Evolutionary conservation across 2,329 filamentous ascomycete genomes (phyloP), one percentile per base, ranked within the genome.

Genomic region (Cytospora piceicola): DNA sequence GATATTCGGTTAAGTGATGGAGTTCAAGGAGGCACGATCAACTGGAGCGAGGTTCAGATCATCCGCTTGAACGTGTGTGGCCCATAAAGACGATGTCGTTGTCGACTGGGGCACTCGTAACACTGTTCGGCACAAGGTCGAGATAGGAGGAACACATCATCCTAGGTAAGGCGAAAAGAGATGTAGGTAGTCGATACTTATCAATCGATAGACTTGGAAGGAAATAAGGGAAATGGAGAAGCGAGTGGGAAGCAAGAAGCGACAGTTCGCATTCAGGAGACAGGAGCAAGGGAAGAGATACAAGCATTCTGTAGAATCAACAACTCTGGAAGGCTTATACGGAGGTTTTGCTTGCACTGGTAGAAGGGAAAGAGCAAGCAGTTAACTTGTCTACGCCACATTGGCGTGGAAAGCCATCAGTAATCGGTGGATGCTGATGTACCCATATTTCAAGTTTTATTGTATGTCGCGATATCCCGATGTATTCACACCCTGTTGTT

Each of bases 111-210:
- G 36, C 36, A 53, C 36, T 51, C 39, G 59, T 62, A 65, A 66
- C 58, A 60, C 59, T 67, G 59, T 60, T 66, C 63, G 46, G 62
- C 42, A 58, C 59, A 55, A 57, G 34, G 36, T 63, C 39, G 51
- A 39, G 39, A n/a, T 61, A 61, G 55, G 59, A 54, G 56, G 36
- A 58, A 46, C 46, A 62, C 63, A 58, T 67, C 63, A 36, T 36
- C 34, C 34, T 62, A 67, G 65, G 65, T 59, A 27, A 15, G 14
- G 51, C 34, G 58, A 15, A 9, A 59, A 46, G 1, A 52, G n/a
- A 52, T 52, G 49, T 58, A 58, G 58, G 57, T 27, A 49, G 14
- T 49, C n/a, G 20, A 49, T 49, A 49, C 36, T 49, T 30, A 15
- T 55, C 11, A n/a, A 22, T 24, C 9, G 14, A 32, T 15, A 57